Percentiles rank a stretch among this genome's conserved stretches.
Evolutionary conservation across 2,329 filamentous ascomycete genomes (phyloP).

Genomic region (Scedosporium minutisporum): DNA sequence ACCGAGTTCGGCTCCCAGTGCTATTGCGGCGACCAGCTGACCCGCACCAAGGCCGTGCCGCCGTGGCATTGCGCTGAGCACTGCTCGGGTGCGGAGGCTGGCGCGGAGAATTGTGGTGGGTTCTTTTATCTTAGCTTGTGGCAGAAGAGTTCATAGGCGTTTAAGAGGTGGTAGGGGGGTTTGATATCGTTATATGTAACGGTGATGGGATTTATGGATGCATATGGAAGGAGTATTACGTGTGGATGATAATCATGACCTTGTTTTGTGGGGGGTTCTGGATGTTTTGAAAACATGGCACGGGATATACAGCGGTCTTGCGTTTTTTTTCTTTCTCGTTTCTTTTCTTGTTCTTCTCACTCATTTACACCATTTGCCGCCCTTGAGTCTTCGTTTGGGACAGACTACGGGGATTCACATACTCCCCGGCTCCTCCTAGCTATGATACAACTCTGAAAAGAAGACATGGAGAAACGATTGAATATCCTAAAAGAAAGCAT

Average conservation of each 20-base stretch:
- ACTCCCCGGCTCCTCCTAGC: too few relatives aligned
- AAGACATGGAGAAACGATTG: too few relatives aligned
- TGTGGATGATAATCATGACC: neutral
- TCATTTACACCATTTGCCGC: neutral
- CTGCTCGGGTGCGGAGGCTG: neutral
- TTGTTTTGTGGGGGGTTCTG: too few relatives aligned
- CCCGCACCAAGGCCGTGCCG: neutral
- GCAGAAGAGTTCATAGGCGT: neutral
- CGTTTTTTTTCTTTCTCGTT: neutral
- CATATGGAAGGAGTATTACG: too few relatives aligned
- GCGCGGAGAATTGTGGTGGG: neutral
- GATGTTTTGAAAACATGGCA: neutral
- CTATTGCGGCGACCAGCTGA: neutral
- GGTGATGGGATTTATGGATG: too few relatives aligned
- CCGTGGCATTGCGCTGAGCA: neutral
- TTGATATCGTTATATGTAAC: neutral
- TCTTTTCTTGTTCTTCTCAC: neutral
- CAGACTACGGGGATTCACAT: too few relatives aligned
- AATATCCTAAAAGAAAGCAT: too few relatives aligned
- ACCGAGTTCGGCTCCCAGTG: constrained; percentile 44
- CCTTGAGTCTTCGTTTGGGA: too few relatives aligned
- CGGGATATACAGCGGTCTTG: neutral
- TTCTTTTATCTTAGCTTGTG: constrained; percentile 1
- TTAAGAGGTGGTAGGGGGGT: too few relatives aligned
- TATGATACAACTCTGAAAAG: too few relatives aligned